A percentile compares a stretch with the other conserved stretches of the same genome.
Evolutionary conservation across 2,329 filamentous ascomycete species (phyloP).

Genomic region (Trichoderma cornu-damae): DNA sequence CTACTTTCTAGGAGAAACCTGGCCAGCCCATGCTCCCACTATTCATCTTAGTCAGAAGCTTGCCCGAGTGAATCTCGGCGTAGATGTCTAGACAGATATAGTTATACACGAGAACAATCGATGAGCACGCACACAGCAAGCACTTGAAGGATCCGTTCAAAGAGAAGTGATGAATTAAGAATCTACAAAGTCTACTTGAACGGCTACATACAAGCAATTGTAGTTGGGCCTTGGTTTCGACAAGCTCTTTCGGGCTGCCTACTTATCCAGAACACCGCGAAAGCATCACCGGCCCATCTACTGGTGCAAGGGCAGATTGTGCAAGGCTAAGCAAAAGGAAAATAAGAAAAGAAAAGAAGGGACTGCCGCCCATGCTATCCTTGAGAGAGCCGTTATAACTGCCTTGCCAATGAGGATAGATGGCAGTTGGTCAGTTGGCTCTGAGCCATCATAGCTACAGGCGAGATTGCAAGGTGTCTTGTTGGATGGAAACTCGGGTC

Average conservation of each 20-base stretch:
- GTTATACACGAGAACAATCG: not conserved
- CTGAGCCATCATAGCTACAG: too few relatives aligned
- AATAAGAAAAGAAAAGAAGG: not conserved
- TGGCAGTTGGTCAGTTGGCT: too few relatives aligned
- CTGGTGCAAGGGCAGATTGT: not conserved
- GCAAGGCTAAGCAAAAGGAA: not conserved
- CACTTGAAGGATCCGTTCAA: not conserved
- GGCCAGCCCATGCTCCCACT: constrained; percentile 16
- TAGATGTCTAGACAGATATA: constrained; percentile 18
- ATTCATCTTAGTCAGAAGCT: constrained; percentile 28
- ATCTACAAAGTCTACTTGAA: not conserved
- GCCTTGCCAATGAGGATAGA: too few relatives aligned
- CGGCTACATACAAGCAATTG: not conserved
- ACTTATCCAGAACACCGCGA: not conserved
- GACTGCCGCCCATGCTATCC: too few relatives aligned
- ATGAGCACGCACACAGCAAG: not conserved
- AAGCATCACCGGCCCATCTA: not conserved
- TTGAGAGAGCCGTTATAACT: too few relatives aligned
- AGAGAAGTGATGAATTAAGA: not conserved
- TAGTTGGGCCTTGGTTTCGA: constrained; percentile 1
- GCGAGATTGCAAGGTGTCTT: too few relatives aligned
- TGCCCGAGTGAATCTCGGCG: constrained; percentile 29
- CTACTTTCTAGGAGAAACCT: constrained; percentile 13
- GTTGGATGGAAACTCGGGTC: too few relatives aligned
- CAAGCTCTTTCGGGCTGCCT: not conserved